These are phyloP conservation scores for Fraxinus nigra DNA, from an alignment of 305 asterid species.

Conservation along the genomic window DNA sequence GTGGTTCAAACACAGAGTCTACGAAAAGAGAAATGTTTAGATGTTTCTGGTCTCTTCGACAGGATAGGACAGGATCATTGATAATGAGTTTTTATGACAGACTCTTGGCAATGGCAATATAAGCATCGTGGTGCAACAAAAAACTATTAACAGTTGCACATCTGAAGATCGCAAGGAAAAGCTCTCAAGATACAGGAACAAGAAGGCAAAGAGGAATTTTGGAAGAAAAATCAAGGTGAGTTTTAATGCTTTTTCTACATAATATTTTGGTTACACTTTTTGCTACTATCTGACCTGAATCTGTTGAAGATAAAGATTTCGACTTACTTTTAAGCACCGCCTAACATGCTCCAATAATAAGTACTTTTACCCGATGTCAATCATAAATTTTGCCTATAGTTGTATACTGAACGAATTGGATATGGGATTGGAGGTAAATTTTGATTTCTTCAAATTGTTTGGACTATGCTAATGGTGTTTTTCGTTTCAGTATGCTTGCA, in stretches of 20 bases:
- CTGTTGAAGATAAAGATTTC: neutral
- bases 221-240: constrained; percentile 71
- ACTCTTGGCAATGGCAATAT: constrained; percentile 52
- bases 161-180: constrained; percentile 81
- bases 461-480: neutral
- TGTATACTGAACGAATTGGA: neutral
- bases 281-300: neutral
- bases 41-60: neutral
- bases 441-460: neutral
- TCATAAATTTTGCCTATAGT: neutral
- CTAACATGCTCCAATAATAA: neutral
- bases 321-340: neutral
- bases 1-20: neutral
- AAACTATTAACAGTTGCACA: constrained; percentile 33
- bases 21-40: neutral
- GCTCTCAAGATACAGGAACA: constrained; percentile 81
- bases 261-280: neutral
- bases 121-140: constrained; percentile 47
- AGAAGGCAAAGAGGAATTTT: constrained; percentile 87
- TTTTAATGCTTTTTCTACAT: neutral
- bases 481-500: neutral
- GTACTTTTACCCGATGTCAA: neutral
- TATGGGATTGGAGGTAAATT: neutral
- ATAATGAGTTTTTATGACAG: constrained; percentile 81
- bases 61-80: constrained; percentile 29